Conservation (phyloP, 768 basidiomycete genomes). For the Crucibulum laeve region DNA sequence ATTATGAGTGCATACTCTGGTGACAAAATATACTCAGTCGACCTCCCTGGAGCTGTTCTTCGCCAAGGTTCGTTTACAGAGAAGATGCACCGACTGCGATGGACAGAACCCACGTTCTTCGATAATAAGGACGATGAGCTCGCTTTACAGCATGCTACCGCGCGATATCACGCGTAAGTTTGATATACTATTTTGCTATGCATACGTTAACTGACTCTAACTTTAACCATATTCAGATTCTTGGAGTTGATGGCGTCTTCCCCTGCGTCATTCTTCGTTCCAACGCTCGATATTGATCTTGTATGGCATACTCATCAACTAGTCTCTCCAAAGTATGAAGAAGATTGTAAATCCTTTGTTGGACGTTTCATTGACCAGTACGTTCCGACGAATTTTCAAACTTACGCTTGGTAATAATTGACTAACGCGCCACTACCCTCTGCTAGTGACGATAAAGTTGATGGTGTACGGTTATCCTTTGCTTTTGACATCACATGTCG, state of each 20-base stretch:
- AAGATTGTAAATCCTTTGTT: slow-evolving; percentile 37
- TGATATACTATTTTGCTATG: too few relatives aligned
- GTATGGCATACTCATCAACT: slow-evolving; percentile 77
- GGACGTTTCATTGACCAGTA: slow-evolving; percentile 54
- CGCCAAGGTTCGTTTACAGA: slow-evolving; percentile 52
- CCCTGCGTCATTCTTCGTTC: slow-evolving; percentile 41
- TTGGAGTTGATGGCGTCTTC: slow-evolving; percentile 49
- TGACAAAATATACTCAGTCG: slow-evolving; percentile 49
- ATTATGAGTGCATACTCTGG: slow-evolving; percentile 50
- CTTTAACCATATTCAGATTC: slow-evolving; percentile 30
- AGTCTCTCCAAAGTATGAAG: slow-evolving; percentile 37
- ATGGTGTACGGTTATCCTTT: slow-evolving; percentile 25
- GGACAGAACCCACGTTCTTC: slow-evolving; percentile 43
- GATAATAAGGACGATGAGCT: slow-evolving; percentile 26
- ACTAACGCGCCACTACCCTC: neutral
- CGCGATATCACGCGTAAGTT: slow-evolving; percentile 56
- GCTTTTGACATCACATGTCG: slow-evolving; percentile 39
- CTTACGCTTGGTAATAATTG: neutral
- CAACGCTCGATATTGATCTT: slow-evolving; percentile 72
- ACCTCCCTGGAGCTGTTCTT: slow-evolving; percentile 55
- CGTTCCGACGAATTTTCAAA: too few relatives aligned
- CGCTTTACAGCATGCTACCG: slow-evolving; percentile 43
- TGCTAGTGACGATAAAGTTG: neutral
- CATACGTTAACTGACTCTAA: neutral
- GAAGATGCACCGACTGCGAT: slow-evolving; percentile 49